phyloP scores from a whole-genome alignment of 2,329 filamentous ascomycete species.

The Aspergillus transmontanensis region DNA sequence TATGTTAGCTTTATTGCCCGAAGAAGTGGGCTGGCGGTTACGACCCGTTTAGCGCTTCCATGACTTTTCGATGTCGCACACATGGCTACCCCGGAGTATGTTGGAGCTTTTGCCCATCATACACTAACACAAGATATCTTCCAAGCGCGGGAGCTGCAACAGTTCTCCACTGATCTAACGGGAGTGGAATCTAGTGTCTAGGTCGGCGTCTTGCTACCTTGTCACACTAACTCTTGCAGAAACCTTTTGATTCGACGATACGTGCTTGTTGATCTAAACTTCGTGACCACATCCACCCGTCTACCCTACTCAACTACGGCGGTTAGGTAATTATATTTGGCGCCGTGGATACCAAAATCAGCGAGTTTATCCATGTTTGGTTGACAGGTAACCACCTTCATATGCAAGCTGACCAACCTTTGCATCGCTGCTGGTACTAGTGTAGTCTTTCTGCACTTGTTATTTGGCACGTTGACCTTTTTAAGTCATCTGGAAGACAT shows the following conservation, averaged over 20 bases:
- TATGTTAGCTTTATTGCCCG: background rate
- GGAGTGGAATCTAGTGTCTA: background rate
- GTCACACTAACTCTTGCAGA: slow-evolving; percentile 8
- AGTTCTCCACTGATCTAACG: background rate
- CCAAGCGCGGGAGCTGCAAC: background rate
- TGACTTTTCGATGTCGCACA: background rate
- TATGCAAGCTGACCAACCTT: background rate
- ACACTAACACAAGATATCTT: background rate
- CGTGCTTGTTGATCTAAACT: background rate
- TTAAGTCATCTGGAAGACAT: background rate
- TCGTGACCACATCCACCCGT: background rate
- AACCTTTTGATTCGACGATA: background rate
- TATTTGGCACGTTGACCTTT: background rate
- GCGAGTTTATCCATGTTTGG: background rate
- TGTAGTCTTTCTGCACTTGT: background rate
- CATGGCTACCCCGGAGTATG: background rate
- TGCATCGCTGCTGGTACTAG: background rate
- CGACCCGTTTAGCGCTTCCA: slow-evolving; percentile 1
- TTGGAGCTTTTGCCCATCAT: background rate
- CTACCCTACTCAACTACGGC: too few relatives aligned
- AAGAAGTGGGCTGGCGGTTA: slow-evolving; percentile 8
- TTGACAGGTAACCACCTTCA: background rate
- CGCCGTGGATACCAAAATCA: background rate
- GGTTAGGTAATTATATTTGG: too few relatives aligned
- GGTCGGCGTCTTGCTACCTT: slow-evolving; percentile 2